Percentiles rank a stretch among this genome's conserved stretches.
These are phyloP conservation scores for Boletellus sp. DNA, from an alignment of 768 basidiomycete species.

Conservation along the genomic window DNA sequence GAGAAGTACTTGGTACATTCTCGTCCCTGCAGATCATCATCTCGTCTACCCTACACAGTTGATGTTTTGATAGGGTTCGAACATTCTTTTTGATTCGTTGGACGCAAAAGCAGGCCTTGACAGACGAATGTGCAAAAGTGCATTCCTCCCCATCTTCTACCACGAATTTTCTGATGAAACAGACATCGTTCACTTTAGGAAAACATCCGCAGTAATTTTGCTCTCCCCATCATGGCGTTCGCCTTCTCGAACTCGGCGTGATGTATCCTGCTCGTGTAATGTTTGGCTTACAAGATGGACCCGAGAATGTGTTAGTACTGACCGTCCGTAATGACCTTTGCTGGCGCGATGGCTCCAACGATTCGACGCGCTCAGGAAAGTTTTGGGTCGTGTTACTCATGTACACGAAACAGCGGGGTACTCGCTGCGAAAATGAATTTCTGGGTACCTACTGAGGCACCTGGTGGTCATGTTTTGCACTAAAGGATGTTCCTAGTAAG, in stretches of 20 bases:
- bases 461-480: no score
- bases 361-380: no score
- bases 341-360: background rate
- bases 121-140: conserved; percentile 1
- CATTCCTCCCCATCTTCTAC: conserved; percentile 10
- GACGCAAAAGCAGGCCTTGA: no score
- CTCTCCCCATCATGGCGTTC: conserved; percentile 38
- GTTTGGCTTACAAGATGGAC: no score
- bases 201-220: conserved; percentile 64
- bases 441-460: no score
- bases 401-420: background rate
- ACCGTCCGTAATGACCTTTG: background rate
- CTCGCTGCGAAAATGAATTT: conserved; percentile 16
- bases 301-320: background rate
- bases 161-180: background rate
- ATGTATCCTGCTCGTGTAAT: conserved; percentile 46
- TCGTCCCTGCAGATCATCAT: conserved; percentile 56
- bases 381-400: no score
- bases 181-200: conserved; percentile 30
- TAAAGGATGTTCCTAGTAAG: no score
- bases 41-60: conserved; percentile 47
- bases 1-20: conserved; percentile 12
- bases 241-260: conserved; percentile 79
- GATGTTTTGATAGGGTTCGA: conserved; percentile 30
- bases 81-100: conserved; percentile 7